phyloP scores from a whole-genome alignment of 805 yeast genomes.

The Lachancea sp. region DNA sequence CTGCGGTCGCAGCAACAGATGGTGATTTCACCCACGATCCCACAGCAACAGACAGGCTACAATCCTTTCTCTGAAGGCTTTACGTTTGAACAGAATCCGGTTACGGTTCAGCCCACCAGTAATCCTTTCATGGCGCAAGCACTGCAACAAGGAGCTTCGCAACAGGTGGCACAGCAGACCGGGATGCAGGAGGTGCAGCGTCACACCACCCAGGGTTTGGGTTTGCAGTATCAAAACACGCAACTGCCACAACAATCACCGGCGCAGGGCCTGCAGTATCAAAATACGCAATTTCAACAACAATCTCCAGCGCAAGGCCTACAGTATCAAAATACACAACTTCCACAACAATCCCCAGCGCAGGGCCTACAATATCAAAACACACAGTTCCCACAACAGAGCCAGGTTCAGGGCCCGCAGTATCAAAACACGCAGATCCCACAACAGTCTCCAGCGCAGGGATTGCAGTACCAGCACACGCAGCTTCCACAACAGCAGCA shows the following conservation, averaged over 20 bases:
- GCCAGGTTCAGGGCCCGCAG: constrained; percentile 15
- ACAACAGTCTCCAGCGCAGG: constrained; percentile 19
- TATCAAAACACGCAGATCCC: constrained; percentile 20
- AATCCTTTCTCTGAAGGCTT: constrained; percentile 28
- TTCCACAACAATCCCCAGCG: background rate
- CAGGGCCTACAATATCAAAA: constrained; percentile 6
- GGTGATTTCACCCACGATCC: constrained; percentile 22
- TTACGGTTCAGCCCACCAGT: constrained; percentile 16
- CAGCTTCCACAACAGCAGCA: constrained; percentile 15
- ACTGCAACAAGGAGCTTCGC: constrained; percentile 8
- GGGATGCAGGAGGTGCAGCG: constrained; percentile 9
- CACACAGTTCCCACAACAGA: constrained; percentile 13
- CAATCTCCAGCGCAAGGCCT: constrained; percentile 6
- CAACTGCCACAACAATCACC: background rate
- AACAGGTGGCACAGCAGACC: constrained; percentile 6
- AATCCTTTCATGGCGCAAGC: constrained; percentile 20
- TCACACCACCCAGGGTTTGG: constrained; percentile 13
- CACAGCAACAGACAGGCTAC: constrained; percentile 23
- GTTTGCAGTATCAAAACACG: constrained; percentile 1
- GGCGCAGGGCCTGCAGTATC: constrained; percentile 4
- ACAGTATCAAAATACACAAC: background rate
- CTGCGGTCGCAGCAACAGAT: constrained; percentile 26
- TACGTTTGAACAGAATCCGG: constrained; percentile 23
- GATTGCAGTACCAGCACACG: constrained; percentile 15
- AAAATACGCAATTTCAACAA: constrained; percentile 1